Evolutionary conservation across 2,329 filamentous ascomycete species (phyloP), one percentile per base, ranked within the genome.

Genomic region (Fusarium sp.): DNA sequence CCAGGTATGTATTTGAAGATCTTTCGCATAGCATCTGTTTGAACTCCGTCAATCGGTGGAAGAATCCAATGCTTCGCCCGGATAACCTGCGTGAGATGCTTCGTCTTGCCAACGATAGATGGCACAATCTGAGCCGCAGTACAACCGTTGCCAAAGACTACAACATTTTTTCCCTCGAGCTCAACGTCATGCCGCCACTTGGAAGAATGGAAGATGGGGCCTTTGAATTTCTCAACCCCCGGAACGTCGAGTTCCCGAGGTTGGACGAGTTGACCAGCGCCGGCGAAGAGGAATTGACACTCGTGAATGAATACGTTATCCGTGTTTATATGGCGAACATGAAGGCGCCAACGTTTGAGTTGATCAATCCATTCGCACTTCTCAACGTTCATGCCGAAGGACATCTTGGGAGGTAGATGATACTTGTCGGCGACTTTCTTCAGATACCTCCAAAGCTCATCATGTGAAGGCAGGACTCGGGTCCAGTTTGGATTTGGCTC

Each of bases 401-500:
- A 74, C 78, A 87, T 85, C 58, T 83, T 83, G 6, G 78, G 70
- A 40, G 74, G 56, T 7, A 88, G 78, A 47, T 82, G 80, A 74
- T 85, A 87, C 67, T 85, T 84, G 6, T 82, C 79, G 0, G 90
- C 89, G 1, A 92, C 83, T 0, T 78, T 69, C 65, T 88, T 81
- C 81, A 90, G 86, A 72, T 93, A 93, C 2, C 83, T 80, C 60
- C 84, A 82, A 25, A 93, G 89, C 75, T 93, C 91, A 2, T 80
- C 74, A 2, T 86, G 86, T 47, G 87, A 84, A 1, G 90, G 87
- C 75, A 91, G 88, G 42, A 89, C 84, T 45, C 89, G 85, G 0
- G 84, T 86, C 91, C 91, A 93, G 69, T 89, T 82, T 0, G 88
- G 88, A 68, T 92, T 92, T 1, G 88, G 87, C 20, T 86, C 85